Evolutionary conservation across 2,329 filamentous ascomycete species (phyloP).

Genomic region (Aspergillus oerlinghausenensis): DNA sequence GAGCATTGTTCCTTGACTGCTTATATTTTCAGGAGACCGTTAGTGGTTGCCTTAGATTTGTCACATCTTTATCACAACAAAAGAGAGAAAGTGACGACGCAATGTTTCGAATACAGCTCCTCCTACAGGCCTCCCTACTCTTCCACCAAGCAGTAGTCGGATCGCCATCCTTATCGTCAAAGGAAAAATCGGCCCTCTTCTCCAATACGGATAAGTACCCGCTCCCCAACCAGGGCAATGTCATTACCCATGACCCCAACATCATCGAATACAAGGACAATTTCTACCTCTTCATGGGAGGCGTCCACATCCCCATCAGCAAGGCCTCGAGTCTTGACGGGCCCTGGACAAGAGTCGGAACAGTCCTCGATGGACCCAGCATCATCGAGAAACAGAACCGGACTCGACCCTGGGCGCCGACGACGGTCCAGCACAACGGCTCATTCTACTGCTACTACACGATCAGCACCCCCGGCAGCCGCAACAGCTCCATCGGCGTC

Average conservation of each 20-base stretch:
- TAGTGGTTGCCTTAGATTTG: background rate
- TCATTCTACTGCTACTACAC: slow-evolving; percentile 37
- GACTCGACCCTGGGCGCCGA: slow-evolving; percentile 34
- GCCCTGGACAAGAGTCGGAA: slow-evolving; percentile 31
- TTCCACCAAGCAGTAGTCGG: background rate
- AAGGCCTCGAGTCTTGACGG: slow-evolving; percentile 25
- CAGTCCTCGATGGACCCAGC: slow-evolving; percentile 26
- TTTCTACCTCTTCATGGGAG: slow-evolving; percentile 35
- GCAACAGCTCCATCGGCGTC: slow-evolving; percentile 35
- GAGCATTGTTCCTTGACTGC: background rate
- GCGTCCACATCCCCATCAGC: slow-evolving; percentile 22
- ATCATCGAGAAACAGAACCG: slow-evolving; percentile 28
- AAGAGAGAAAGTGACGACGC: no score
- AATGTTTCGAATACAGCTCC: background rate
- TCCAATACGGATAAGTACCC: slow-evolving; percentile 24
- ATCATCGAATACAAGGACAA: slow-evolving; percentile 24
- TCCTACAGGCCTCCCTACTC: background rate
- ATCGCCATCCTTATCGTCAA: background rate
- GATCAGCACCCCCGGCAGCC: slow-evolving; percentile 23
- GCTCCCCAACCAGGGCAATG: slow-evolving; percentile 25
- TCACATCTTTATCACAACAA: background rate
- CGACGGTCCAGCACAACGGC: slow-evolving; percentile 23
- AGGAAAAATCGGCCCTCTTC: slow-evolving; percentile 13
- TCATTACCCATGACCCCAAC: slow-evolving; percentile 31
- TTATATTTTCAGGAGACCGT: background rate